Evolutionary conservation across 2,329 filamentous ascomycete genomes (phyloP).

Genomic region (Alternaria atra): DNA sequence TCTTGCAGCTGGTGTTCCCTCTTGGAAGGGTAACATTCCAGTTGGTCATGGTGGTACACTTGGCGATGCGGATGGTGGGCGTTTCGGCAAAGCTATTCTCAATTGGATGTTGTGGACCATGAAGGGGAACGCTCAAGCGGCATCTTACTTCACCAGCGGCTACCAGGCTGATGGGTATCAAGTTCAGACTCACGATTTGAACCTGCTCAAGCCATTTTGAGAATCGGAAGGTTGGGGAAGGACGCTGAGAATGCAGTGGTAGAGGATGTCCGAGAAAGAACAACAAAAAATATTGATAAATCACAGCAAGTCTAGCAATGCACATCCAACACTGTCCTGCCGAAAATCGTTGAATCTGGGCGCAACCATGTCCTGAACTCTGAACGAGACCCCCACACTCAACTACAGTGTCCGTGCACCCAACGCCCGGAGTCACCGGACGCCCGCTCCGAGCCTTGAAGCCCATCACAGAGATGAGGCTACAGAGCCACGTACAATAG

Average conservation of each 20-base stretch:
- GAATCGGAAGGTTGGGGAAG: background rate
- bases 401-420: no score
- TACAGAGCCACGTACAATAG: no score
- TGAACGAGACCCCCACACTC: background rate
- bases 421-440: no score
- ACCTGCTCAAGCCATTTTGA: conserved; percentile 18
- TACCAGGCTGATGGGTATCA: conserved; percentile 21
- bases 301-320: no score
- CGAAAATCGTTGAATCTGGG: background rate
- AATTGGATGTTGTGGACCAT: conserved; percentile 28
- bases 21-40: conserved; percentile 32
- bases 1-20: conserved; percentile 18
- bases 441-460: no score
- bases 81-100: conserved; percentile 22
- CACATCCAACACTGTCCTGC: no score
- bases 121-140: conserved; percentile 18
- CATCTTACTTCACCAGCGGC: conserved; percentile 8
- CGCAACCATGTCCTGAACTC: background rate
- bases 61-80: conserved; percentile 23
- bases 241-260: background rate
- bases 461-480: no score
- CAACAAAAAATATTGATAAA: no score
- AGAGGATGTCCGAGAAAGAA: background rate
- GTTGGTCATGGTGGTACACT: conserved; percentile 31
- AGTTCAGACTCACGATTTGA: conserved; percentile 12